Conservation (phyloP, 495 filamentous ascomycete species). For the Penicillium angulare region DNA sequence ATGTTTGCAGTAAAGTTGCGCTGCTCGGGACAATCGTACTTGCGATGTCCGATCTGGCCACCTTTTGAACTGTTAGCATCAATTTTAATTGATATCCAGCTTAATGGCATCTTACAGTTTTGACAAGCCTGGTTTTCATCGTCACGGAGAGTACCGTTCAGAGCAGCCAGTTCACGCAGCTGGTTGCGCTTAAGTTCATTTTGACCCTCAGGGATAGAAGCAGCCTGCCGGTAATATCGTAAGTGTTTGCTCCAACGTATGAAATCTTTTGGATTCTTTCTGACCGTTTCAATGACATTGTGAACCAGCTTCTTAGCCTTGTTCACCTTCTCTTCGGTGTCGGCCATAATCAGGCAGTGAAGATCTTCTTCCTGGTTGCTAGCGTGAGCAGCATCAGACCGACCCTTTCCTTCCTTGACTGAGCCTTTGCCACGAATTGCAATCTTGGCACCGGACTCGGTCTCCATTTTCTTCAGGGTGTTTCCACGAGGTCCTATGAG, state of each 20-base stretch:
- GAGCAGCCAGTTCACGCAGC: conserved; percentile 90
- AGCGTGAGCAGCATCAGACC: conserved; percentile 96
- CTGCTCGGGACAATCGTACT: conserved; percentile 97
- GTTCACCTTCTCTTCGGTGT: conserved; percentile 97
- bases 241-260: not conserved
- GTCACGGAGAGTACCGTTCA: conserved; percentile 97
- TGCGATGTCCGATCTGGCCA: conserved; percentile 97
- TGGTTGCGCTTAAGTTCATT: conserved; percentile 98
- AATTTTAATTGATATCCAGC: not conserved
- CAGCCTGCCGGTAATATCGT: conserved; percentile 59
- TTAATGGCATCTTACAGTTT: conserved; percentile 67
- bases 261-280: conserved; percentile 26
- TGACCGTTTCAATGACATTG: conserved; percentile 95
- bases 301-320: conserved; percentile 97
- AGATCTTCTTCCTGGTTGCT: conserved; percentile 99
- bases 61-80: conserved; percentile 38
- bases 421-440: conserved; percentile 99
- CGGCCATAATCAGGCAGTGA: conserved; percentile 98
- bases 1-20: conserved; percentile 98
- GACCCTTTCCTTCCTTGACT: conserved; percentile 98
- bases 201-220: conserved; percentile 96
- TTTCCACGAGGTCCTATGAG: conserved; percentile 99
- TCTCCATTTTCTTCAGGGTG: conserved; percentile 98
- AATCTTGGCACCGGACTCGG: conserved; percentile 95
- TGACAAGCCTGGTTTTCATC: conserved; percentile 99